Evolutionary conservation across 805 yeast species (phyloP).

Genomic region (Metschnikowia henanensis): DNA sequence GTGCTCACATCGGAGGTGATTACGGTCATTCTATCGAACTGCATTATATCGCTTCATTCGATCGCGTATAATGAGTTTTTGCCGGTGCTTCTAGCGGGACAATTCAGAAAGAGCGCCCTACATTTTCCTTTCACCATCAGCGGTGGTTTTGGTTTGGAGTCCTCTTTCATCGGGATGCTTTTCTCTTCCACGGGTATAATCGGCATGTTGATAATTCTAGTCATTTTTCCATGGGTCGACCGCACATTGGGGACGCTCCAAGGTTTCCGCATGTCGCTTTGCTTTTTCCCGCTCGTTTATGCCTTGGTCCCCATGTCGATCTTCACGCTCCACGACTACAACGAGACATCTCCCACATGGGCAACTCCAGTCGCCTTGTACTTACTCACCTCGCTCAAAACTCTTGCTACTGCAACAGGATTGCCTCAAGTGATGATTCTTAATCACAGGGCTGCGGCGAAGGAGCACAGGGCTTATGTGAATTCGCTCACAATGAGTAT

Average conservation of each 20-base stretch:
- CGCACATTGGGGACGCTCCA: slow-evolving; percentile 30
- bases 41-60: slow-evolving; percentile 33
- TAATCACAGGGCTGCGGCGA: slow-evolving; percentile 36
- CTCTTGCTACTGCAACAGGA: slow-evolving; percentile 36
- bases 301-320: slow-evolving; percentile 30
- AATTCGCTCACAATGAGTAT: slow-evolving; percentile 35
- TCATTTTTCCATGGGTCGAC: slow-evolving; percentile 36
- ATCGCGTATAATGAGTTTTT: slow-evolving; percentile 36
- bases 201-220: slow-evolving; percentile 33
- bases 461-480: slow-evolving; percentile 35
- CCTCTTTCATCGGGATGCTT: slow-evolving; percentile 34
- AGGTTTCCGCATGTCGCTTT: slow-evolving; percentile 32
- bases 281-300: slow-evolving; percentile 34
- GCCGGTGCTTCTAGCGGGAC: slow-evolving; percentile 37
- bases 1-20: slow-evolving; percentile 33
- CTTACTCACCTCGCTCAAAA: slow-evolving; percentile 30
- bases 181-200: slow-evolving; percentile 37
- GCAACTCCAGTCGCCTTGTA: slow-evolving; percentile 28
- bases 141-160: slow-evolving; percentile 38
- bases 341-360: slow-evolving; percentile 29
- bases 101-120: slow-evolving; percentile 25
- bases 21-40: slow-evolving; percentile 32
- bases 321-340: slow-evolving; percentile 31
- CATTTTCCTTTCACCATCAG: slow-evolving; percentile 35
- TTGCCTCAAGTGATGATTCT: slow-evolving; percentile 37